Evolutionary conservation across 495 filamentous ascomycete genomes (phyloP).

Genomic region (Pseudotulostoma volvatum): DNA sequence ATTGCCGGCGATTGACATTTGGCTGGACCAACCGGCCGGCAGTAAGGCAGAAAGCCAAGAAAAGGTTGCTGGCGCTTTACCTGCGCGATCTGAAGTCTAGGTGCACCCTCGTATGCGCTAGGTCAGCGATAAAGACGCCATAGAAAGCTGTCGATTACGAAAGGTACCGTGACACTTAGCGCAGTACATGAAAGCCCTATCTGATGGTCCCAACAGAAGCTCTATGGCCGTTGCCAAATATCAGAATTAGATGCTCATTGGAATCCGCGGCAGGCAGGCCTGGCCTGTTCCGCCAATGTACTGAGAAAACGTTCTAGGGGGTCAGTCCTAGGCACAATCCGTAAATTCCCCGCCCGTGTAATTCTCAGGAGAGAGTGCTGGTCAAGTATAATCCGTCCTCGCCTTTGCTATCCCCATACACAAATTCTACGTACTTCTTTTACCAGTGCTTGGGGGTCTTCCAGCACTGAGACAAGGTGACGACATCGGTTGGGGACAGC

Average conservation of each 20-base stretch:
- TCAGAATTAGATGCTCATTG: conserved; percentile 2
- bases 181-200: no score
- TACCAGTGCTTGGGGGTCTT: conserved; percentile 5
- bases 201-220: no score
- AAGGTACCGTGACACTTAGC: no score
- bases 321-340: conserved; percentile 1
- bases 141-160: no score
- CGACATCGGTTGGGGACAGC: background rate
- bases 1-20: background rate
- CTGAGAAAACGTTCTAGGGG: conserved; percentile 2
- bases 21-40: conserved; percentile 7
- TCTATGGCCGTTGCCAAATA: conserved; percentile 6
- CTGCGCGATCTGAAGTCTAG: background rate
- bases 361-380: background rate
- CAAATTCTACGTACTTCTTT: conserved; percentile 8
- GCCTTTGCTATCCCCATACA: conserved; percentile 4
- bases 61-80: conserved; percentile 3
- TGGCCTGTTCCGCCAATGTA: conserved; percentile 4
- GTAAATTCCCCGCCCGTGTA: conserved; percentile 2
- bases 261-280: background rate
- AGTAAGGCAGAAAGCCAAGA: conserved; percentile 6
- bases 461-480: conserved; percentile 6
- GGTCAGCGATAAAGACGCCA: conserved; percentile 2
- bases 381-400: conserved; percentile 9
- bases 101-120: background rate